Conservation (phyloP, 2,329 filamentous ascomycete species). For the Colletotrichum musicola region DNA sequence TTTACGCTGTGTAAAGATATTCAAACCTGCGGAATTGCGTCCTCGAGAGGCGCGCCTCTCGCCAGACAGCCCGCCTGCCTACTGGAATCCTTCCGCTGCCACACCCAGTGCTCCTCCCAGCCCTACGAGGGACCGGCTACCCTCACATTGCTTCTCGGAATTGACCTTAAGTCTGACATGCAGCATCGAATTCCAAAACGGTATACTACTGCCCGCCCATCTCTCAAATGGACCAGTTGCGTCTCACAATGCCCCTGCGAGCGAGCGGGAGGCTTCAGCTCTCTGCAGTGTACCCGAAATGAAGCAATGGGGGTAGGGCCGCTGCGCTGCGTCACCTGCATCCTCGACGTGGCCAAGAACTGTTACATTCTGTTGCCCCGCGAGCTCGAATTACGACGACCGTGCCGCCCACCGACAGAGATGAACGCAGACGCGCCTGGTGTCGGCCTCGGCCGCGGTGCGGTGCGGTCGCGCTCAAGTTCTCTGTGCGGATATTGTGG, state of each 20-base stretch:
- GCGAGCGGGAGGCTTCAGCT: constrained; percentile 20
- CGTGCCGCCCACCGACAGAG: constrained; percentile 28
- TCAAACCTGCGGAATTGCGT: constrained; percentile 16
- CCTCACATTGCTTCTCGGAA: constrained; percentile 18
- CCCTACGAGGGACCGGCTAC: constrained; percentile 34
- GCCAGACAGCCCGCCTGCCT: constrained; percentile 20
- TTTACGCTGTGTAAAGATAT: not conserved
- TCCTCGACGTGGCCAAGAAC: constrained; percentile 24
- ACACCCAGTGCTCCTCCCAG: constrained; percentile 34
- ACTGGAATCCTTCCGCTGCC: constrained; percentile 38
- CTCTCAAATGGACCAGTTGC: constrained; percentile 25
- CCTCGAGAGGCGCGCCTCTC: not conserved
- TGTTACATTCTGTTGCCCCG: constrained; percentile 27
- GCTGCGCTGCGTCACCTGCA: constrained; percentile 21
- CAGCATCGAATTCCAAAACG: constrained; percentile 35
- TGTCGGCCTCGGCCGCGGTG: not conserved
- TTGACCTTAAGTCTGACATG: constrained; percentile 35
- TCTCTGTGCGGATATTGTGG: not conserved
- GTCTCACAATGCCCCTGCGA: constrained; percentile 16
- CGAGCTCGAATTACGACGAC: constrained; percentile 2
- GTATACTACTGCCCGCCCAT: constrained; percentile 19
- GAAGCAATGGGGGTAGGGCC: constrained; percentile 10
- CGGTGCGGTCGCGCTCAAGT: no score
- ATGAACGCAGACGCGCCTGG: constrained; percentile 1
- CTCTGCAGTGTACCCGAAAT: constrained; percentile 20